Conservation (phyloP, 1,284 basidiomycete genomes). For the Uromyces viciae-fabae region DNA sequence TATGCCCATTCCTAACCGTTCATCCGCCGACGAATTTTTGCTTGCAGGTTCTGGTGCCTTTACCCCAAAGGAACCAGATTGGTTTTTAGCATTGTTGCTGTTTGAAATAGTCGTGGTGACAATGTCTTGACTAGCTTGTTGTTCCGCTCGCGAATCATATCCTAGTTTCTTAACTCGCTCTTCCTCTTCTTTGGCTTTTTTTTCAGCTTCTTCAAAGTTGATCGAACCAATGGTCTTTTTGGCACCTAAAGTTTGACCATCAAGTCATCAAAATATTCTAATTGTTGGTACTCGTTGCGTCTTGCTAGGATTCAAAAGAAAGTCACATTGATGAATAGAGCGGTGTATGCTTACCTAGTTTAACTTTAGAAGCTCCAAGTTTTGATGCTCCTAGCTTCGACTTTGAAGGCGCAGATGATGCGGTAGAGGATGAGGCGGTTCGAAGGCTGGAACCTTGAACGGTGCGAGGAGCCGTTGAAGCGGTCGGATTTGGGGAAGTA, state of each 20-base stretch:
- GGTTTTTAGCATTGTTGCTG: too few relatives aligned
- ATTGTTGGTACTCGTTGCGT: constrained; percentile 57
- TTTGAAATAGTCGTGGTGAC: constrained; percentile 48
- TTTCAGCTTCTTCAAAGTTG: constrained; percentile 86
- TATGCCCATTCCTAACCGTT: constrained; percentile 73
- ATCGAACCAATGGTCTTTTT: constrained; percentile 68
- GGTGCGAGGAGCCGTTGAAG: constrained; percentile 61
- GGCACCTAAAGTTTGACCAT: constrained; percentile 63
- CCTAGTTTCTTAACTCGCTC: constrained; percentile 82
- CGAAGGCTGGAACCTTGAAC: constrained; percentile 64
- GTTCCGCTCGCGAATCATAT: constrained; percentile 76
- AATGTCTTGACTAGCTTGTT: constrained; percentile 60
- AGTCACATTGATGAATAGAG: neutral
- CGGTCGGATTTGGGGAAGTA: constrained; percentile 52
- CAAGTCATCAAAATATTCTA: constrained; percentile 61
- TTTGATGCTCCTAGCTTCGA: constrained; percentile 56
- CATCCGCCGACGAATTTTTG: constrained; percentile 59
- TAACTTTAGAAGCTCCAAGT: constrained; percentile 58
- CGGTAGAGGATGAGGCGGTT: constrained; percentile 57
- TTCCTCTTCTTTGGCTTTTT: constrained; percentile 79
- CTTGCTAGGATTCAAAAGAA: too few relatives aligned
- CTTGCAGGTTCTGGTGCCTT: constrained; percentile 52
- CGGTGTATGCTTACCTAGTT: constrained; percentile 47
- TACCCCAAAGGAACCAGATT: too few relatives aligned
- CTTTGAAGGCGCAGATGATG: constrained; percentile 54